Percentiles rank a stretch among this genome's conserved stretches.
Evolutionary conservation across 2,329 filamentous ascomycete species (phyloP).

Genomic region (Cladosporium sphaerospermum): DNA sequence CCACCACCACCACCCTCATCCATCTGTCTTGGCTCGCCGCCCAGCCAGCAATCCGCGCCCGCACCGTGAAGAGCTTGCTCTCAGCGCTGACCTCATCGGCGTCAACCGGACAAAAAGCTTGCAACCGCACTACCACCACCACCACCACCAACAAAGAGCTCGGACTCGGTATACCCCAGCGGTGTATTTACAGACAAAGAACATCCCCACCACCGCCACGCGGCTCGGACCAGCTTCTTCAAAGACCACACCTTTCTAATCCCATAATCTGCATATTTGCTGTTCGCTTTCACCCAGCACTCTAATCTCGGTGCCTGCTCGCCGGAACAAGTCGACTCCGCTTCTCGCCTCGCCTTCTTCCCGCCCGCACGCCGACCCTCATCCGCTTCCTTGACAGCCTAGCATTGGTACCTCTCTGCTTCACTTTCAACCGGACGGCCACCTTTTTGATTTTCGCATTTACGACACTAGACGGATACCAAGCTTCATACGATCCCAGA

Average conservation of each 20-base stretch:
- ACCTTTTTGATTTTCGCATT: slow-evolving; percentile 3
- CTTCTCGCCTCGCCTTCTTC: slow-evolving; percentile 16
- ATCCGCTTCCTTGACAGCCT: slow-evolving; percentile 15
- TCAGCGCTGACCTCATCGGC: background rate
- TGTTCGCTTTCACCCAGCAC: slow-evolving; percentile 25
- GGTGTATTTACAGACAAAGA: slow-evolving; percentile 10
- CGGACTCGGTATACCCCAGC: slow-evolving; percentile 5
- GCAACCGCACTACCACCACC: background rate
- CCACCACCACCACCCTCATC: background rate
- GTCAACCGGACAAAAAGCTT: background rate
- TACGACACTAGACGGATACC: slow-evolving; percentile 12
- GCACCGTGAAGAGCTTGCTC: slow-evolving; percentile 8
- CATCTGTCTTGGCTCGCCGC: background rate
- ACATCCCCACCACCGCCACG: background rate
- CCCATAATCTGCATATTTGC: slow-evolving; percentile 15
- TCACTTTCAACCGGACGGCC: slow-evolving; percentile 1
- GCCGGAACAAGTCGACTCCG: slow-evolving; percentile 5
- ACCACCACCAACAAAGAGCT: slow-evolving; percentile 7
- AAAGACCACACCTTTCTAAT: slow-evolving; percentile 11
- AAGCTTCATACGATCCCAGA: slow-evolving; percentile 16
- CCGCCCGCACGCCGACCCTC: background rate
- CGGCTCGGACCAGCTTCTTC: slow-evolving; percentile 9
- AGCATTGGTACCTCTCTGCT: slow-evolving; percentile 8
- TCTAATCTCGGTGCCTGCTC: slow-evolving; percentile 24
- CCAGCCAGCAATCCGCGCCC: background rate